Evolutionary conservation across 352 stramenopile species (phyloP).

Genomic region (Pythium oligandrum): DNA sequence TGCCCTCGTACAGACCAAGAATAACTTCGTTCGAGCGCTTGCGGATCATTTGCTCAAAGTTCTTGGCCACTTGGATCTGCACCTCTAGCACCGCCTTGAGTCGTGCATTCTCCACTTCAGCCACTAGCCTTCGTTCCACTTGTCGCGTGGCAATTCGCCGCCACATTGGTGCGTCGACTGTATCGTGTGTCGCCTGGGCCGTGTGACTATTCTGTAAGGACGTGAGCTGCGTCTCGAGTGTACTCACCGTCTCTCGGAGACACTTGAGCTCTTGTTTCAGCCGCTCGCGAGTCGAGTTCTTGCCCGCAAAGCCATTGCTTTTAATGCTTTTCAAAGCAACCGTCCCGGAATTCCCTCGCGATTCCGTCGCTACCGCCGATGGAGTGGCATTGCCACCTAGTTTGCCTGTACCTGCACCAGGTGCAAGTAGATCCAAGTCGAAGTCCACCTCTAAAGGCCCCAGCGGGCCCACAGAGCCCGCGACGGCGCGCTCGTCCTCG

Average conservation of each 20-base stretch:
- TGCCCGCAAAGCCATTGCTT: neutral
- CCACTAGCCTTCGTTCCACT: neutral
- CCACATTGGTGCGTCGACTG: constrained; percentile 25
- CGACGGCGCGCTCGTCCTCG: no score
- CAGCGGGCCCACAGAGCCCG: no score
- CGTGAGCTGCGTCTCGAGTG: neutral
- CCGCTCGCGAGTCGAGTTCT: neutral
- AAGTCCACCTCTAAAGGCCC: no score
- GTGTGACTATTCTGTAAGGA: neutral
- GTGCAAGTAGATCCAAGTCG: no score
- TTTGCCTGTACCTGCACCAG: no score
- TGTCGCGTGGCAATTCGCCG: neutral
- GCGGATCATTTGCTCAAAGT: neutral
- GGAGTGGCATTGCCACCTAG: no score
- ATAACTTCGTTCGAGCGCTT: constrained; percentile 23
- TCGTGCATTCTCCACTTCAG: neutral
- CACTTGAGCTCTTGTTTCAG: neutral
- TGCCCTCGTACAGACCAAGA: constrained; percentile 19
- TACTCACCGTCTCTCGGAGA: neutral
- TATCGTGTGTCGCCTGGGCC: constrained; percentile 10
- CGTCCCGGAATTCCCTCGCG: no score
- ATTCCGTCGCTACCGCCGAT: no score
- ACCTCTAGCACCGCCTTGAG: neutral
- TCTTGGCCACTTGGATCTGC: neutral
- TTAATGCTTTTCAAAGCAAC: no score